Evolutionary conservation across 2,329 filamentous ascomycete species (phyloP), one percentile per base, ranked within the genome.

Genomic region (Furcasterigmium sp.): DNA sequence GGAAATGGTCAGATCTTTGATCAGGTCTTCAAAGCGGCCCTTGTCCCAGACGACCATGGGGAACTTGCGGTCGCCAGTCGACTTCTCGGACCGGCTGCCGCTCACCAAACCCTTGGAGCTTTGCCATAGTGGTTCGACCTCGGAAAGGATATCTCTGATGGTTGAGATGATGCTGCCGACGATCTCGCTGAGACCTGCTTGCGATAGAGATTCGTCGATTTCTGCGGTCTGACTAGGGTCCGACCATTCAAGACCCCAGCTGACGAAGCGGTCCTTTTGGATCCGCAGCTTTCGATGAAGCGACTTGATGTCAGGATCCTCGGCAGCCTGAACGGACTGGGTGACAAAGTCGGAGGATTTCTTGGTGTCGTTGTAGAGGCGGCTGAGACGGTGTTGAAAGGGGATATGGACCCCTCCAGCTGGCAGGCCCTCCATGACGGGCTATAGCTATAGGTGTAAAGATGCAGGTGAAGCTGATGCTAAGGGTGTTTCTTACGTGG

Each of bases 211-310:
- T 55, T 82, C 79, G 55, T 84, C 80, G 49, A 91, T 90, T 60
- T 87, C 80, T 54, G 80, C 77, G 46, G 82, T 73, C 56, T 83
- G 76, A 14, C 67, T 66, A 35, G 83, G 80, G 59, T 90, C 85
- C 44, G 82, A 86, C 87, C 87, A 91, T 60, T 89, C 84, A 41
- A 89, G 69, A 0, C 86, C 87, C 87, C 87, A 91, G 47, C 81
- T 84, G 46, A 87, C 81, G 37, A 91, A 70, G 14, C 87, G 76
- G 65, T 90, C 85, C 60, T 87, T 88, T 55, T 91, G 87, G 52
- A 90, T 89, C 50, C 84, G 78, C 51, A 89, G 77, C 60, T 87
- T 88, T 49, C 85, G 82, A 59, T 90, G 84, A 25, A 91, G 68
- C 14, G 77, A 75, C 55, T 83, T 80, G 57, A 87, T 78, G 51